These are phyloP conservation scores for Melanogaster broomeanus DNA, from an alignment of 768 basidiomycete species.

Conservation along the genomic window DNA sequence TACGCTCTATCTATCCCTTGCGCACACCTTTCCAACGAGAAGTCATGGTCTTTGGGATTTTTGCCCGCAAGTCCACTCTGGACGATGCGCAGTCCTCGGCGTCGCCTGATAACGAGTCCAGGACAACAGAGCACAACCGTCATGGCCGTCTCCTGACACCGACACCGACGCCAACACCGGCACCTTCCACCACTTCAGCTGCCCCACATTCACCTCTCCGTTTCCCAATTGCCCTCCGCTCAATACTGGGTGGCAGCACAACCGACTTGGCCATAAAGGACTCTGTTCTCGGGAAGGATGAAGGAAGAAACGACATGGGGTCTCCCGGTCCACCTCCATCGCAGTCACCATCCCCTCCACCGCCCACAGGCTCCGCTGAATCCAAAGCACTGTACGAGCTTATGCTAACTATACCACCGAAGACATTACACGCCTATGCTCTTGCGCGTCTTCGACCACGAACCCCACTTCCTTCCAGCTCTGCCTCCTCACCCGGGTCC, in stretches of 20 bases:
- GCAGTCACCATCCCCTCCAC: conserved; percentile 36
- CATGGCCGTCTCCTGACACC: too few species aligned
- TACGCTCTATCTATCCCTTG: background rate
- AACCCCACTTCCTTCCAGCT: background rate
- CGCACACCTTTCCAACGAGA: background rate
- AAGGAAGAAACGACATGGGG: conserved; percentile 3
- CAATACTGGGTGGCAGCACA: conserved; percentile 19
- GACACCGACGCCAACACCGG: conserved; percentile 59
- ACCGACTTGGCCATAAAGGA: conserved; percentile 21
- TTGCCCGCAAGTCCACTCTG: conserved; percentile 34
- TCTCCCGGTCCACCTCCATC: conserved; percentile 24
- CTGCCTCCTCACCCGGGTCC: conserved; percentile 12
- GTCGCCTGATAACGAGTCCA: background rate
- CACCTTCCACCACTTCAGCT: conserved; percentile 47
- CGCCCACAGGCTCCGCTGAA: conserved; percentile 43
- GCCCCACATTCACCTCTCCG: conserved; percentile 24
- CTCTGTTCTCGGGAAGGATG: conserved; percentile 9
- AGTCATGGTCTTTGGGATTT: conserved; percentile 44
- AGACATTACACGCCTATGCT: conserved; percentile 64
- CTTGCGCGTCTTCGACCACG: conserved; percentile 46
- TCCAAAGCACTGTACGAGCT: conserved; percentile 48
- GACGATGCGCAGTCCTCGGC: conserved; percentile 7
- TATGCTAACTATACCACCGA: conserved; percentile 62
- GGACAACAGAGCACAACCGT: conserved; percentile 26
- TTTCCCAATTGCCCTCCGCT: conserved; percentile 14